Evolutionary conservation across 345 rosid species (phyloP).

Genomic region (Aethionema arabicum): DNA sequence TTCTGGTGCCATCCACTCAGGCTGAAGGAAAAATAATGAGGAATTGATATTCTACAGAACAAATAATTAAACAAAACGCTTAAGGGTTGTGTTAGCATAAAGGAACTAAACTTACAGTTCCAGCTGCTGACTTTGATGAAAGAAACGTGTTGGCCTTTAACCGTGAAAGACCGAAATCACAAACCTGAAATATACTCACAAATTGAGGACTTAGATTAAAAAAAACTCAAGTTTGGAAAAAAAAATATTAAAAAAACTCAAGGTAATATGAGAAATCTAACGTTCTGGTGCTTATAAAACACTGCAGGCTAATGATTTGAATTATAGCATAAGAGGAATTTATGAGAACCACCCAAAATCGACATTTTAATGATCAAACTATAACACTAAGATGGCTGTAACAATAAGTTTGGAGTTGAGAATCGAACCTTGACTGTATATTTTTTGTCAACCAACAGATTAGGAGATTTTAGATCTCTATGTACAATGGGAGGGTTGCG

Average conservation of each 20-base stretch:
- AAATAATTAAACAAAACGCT: neutral
- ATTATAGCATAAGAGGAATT: no score
- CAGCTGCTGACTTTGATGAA: slow-evolving; percentile 99
- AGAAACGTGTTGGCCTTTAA: slow-evolving; percentile 93
- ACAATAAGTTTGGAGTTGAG: slow-evolving; percentile 10
- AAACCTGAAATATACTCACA: slow-evolving; percentile 55
- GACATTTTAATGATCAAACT: no score
- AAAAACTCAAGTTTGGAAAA: neutral
- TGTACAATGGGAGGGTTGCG: slow-evolving; percentile 96
- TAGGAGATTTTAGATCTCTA: slow-evolving; percentile 97
- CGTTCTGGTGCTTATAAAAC: no score
- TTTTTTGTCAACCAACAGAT: slow-evolving; percentile 94
- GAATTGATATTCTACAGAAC: neutral
- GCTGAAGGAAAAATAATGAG: slow-evolving; percentile 44
- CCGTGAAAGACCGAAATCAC: slow-evolving; percentile 99
- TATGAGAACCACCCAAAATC: no score
- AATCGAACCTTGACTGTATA: slow-evolving; percentile 75
- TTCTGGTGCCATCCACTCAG: slow-evolving; percentile 99
- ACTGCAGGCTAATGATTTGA: no score
- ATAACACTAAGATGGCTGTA: no score
- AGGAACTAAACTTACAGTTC: slow-evolving; percentile 75
- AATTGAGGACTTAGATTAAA: slow-evolving; percentile 1
- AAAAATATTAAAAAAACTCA: no score
- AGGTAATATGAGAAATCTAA: no score
- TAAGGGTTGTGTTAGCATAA: slow-evolving; percentile 22